Conservation (phyloP, 495 filamentous ascomycete species). For the Parathielavia hyrcaniae region DNA sequence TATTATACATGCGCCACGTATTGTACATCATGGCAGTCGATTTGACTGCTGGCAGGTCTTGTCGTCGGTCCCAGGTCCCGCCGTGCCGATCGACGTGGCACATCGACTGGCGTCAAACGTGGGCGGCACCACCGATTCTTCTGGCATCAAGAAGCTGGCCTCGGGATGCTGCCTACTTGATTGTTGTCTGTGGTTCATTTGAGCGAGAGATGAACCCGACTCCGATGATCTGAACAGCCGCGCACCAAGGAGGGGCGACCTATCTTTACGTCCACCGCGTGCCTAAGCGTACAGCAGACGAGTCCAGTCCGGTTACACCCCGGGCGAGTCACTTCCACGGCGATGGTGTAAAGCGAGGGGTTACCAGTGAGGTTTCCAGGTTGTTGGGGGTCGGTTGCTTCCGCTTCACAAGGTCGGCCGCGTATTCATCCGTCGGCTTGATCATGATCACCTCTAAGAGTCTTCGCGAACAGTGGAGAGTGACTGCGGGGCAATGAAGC, state of each 20-base stretch:
- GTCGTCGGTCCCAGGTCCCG: too few relatives aligned
- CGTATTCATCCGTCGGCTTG: neutral
- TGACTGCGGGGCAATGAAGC: too few relatives aligned
- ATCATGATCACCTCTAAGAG: too few relatives aligned
- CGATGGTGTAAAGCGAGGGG: neutral
- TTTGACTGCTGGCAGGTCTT: too few relatives aligned
- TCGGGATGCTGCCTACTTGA: neutral
- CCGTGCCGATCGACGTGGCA: neutral
- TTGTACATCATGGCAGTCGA: too few relatives aligned
- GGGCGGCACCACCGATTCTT: neutral
- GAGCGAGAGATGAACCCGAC: neutral
- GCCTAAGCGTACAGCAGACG: neutral
- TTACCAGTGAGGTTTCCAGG: neutral
- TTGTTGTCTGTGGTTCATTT: neutral
- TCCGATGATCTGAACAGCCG: neutral
- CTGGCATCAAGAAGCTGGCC: neutral
- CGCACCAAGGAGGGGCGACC: neutral
- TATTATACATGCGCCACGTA: too few relatives aligned
- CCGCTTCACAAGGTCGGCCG: neutral
- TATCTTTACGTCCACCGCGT: neutral
- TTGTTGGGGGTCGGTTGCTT: too few relatives aligned
- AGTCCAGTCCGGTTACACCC: neutral
- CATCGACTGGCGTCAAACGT: conserved; percentile 3
- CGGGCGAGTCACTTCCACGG: neutral
- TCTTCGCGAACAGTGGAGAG: too few relatives aligned